Evolutionary conservation across 2,329 filamentous ascomycete genomes (phyloP), one percentile per base, ranked within the genome.

Genomic region (Ceratocystis papillata): DNA sequence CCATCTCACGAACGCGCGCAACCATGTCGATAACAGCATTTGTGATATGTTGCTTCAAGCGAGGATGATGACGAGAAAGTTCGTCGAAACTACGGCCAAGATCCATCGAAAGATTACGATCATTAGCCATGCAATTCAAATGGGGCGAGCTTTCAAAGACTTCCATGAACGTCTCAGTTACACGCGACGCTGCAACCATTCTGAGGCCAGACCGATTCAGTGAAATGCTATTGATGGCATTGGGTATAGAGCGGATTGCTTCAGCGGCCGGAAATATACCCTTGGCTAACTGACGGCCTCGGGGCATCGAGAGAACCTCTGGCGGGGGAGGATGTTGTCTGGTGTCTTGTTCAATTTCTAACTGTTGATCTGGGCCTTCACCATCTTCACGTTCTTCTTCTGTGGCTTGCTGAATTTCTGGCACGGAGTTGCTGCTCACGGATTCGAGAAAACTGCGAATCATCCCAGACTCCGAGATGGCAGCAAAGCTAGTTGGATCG

Each of bases 81-180:
- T 99, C 94, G 74, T 99, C 94, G 72, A 99, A 96, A 50, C 87
- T 88, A 30, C 83, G 83, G 10, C 94, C 94, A 62, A 99, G 82
- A 48, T 85, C 83, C 37, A 82, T 83, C 8, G 92, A 83, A 67
- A 95, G 80, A 45, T 80, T 78, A 4, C 82, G 79, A 70, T 96
- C 93, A 46, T 80, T 79, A 69, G 89, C 85, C 81, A 99, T 86
- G 69, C 87, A 88, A 71, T 88, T 89, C 67, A 99, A 85, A 75
- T 99, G 95, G 17, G 85, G 82, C 1, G 91, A 86, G 70, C 90
- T 97, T 75, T 96, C 90, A 70, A 99, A 99, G n/a, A 97, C 90
- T 73, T 96, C 90, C 70, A 99, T 88, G 73, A 92, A 97, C 70
- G 85, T 89, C 66, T 92, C 87, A 57, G 99, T 80, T 1, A 90